Conservation (phyloP, 768 basidiomycete genomes). For the Rhodotorula graminis region DNA sequence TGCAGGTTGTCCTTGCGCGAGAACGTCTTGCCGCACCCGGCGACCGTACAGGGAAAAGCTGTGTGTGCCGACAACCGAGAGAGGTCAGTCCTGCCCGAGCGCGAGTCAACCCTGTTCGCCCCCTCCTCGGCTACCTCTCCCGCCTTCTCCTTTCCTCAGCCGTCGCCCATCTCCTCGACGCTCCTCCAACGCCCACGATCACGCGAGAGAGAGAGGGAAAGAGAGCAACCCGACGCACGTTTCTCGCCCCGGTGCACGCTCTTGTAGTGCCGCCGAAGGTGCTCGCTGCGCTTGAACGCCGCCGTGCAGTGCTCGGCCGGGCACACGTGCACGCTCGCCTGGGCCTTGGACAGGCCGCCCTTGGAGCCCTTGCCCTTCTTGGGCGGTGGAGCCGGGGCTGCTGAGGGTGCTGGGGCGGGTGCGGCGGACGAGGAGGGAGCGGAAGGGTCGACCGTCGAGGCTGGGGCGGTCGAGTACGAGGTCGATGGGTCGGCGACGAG, state of each 20-base stretch:
- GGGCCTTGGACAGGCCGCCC: conserved; percentile 17
- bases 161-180: too few species aligned
- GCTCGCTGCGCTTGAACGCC: conserved; percentile 82
- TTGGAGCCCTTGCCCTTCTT: not conserved
- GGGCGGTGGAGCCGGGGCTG: not conserved
- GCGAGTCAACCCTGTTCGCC: too few species aligned
- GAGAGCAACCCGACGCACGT: conserved; percentile 56
- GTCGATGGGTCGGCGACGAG: too few species aligned
- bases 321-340: conserved; percentile 27
- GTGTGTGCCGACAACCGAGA: not conserved
- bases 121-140: too few species aligned
- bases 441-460: not conserved
- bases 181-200: conserved; percentile 35
- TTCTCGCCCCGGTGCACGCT: conserved; percentile 89
- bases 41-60: conserved; percentile 69
- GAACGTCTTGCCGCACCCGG: conserved; percentile 67
- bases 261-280: conserved; percentile 80
- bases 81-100: not conserved
- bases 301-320: conserved; percentile 59
- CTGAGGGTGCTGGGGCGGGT: not conserved
- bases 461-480: too few species aligned
- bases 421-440: not conserved
- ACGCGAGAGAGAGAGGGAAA: conserved; percentile 28
- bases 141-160: too few species aligned
- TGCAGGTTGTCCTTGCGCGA: conserved; percentile 76